Conservation (phyloP, 345 rosid species). For the Citrus unshiu region DNA sequence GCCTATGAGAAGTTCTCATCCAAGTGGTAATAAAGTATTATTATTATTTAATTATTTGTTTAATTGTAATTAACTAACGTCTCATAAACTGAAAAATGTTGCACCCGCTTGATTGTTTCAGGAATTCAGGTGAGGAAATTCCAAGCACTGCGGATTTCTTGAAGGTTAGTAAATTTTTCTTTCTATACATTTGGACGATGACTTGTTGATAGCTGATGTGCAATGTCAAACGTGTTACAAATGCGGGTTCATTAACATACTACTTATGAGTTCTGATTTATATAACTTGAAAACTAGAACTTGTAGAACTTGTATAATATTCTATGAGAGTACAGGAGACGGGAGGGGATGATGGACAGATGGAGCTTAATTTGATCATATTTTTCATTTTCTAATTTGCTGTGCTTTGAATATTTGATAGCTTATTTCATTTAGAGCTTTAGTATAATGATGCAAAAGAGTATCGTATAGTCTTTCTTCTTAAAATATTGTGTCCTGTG, state of each 20-base stretch:
- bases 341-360: neutral
- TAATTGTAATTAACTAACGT: neutral
- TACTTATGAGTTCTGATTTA: no score
- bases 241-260: neutral
- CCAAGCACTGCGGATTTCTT: slow-evolving; percentile 47
- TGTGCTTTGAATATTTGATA: neutral
- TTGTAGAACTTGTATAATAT: neutral
- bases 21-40: slow-evolving; percentile 39
- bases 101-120: slow-evolving; percentile 23
- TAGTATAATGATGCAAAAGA: neutral
- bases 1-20: slow-evolving; percentile 62
- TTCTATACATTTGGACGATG: neutral
- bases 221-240: neutral
- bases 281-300: no score
- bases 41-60: neutral
- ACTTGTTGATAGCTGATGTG: neutral
- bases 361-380: neutral
- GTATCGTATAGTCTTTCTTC: neutral
- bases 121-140: slow-evolving; percentile 49
- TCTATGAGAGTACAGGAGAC: neutral
- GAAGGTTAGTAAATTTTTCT: slow-evolving; percentile 44
- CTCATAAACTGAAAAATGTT: neutral
- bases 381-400: neutral
- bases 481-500: neutral
- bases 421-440: neutral